Percentiles rank a stretch among this genome's conserved stretches.
These are phyloP conservation scores for Aspergillus bridgeri DNA, from an alignment of 495 filamentous ascomycete genomes.

Conservation along the genomic window DNA sequence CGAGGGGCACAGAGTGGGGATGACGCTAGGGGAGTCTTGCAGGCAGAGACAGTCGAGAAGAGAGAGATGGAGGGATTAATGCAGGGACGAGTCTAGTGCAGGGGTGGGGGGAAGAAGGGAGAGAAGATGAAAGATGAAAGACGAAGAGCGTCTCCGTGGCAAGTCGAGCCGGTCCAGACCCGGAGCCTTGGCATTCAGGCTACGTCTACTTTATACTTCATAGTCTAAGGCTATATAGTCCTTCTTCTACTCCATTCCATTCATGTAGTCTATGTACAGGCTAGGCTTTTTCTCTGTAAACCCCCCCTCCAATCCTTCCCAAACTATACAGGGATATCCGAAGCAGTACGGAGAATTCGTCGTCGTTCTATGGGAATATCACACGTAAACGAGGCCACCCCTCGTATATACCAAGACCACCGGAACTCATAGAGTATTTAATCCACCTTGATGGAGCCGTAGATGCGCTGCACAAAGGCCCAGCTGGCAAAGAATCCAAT, in stretches of 20 bases:
- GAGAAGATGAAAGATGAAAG: neutral
- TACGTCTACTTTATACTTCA: too few species aligned
- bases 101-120: too few species aligned
- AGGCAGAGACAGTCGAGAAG: neutral
- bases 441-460: conserved; percentile 94
- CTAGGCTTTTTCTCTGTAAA: neutral
- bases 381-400: neutral
- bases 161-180: conserved; percentile 1
- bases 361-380: conserved; percentile 9
- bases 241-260: too few species aligned
- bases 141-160: neutral
- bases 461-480: conserved; percentile 90
- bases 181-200: too few species aligned
- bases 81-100: too few species aligned
- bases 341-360: neutral
- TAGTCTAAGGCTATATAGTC: too few species aligned
- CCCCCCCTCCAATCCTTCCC: neutral
- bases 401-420: neutral
- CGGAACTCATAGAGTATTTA: conserved; percentile 31
- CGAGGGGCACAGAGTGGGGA: conserved; percentile 2
- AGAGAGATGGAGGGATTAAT: neutral
- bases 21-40: neutral
- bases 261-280: conserved; percentile 19
- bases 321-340: conserved; percentile 19
- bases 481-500: conserved; percentile 95